Conservation (phyloP, 352 stramenopile genomes). For the Phytophthora rubi region DNA sequence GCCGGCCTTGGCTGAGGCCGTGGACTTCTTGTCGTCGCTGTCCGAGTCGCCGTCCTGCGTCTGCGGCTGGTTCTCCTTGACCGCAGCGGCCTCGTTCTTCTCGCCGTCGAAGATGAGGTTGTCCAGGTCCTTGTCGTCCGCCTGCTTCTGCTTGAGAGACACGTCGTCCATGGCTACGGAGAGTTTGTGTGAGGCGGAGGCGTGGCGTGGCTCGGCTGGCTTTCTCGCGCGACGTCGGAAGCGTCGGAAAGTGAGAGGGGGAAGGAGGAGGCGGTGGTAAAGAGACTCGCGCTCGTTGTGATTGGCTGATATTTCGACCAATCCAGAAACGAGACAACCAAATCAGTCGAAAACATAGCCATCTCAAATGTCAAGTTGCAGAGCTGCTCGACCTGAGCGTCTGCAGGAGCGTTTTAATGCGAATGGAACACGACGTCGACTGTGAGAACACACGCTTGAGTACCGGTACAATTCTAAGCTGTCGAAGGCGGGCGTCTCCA, state of each 20-base stretch:
- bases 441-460: no score
- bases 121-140: conserved; percentile 80
- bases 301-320: no score
- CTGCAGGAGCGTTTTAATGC: no score
- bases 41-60: conserved; percentile 46
- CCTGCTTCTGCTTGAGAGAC: conserved; percentile 62
- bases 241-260: conserved; percentile 26
- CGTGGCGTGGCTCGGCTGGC: conserved; percentile 1
- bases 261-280: no score
- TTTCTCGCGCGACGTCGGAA: conserved; percentile 21
- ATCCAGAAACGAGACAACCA: no score
- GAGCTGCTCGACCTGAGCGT: no score
- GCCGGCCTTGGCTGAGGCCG: conserved; percentile 51
- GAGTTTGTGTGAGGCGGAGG: neutral
- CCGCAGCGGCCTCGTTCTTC: conserved; percentile 42
- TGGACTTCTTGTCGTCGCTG: conserved; percentile 44
- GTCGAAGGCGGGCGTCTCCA: no score
- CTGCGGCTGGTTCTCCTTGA: conserved; percentile 41
- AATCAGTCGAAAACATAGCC: no score
- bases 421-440: no score
- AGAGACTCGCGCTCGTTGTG: no score
- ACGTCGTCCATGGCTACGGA: conserved; percentile 51
- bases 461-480: no score
- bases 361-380: no score
- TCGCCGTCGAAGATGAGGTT: conserved; percentile 87